phyloP scores from a whole-genome alignment of 2,329 filamentous ascomycete genomes.

The Aspergillus niger region DNA sequence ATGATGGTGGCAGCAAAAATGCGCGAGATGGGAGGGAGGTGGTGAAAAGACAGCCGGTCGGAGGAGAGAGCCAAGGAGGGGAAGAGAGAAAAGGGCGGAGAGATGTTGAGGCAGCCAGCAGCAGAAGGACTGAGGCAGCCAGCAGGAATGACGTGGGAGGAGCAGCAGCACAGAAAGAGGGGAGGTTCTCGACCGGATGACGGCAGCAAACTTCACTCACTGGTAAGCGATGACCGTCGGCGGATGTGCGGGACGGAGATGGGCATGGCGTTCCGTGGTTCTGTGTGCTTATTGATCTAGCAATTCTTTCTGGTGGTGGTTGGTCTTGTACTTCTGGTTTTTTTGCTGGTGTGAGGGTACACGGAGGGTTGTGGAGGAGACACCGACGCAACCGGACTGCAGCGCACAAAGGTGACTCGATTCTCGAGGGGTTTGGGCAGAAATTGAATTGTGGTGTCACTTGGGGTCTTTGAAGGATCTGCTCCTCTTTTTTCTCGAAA shows the following conservation, averaged over 20 bases:
- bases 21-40: background rate
- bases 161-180: background rate
- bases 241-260: constrained; percentile 37
- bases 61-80: constrained; percentile 10
- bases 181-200: background rate
- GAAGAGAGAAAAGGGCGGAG: constrained; percentile 7
- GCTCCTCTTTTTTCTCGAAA: constrained; percentile 1
- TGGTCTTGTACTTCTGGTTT: too few relatives aligned
- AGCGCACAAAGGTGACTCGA: too few relatives aligned
- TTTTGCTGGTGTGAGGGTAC: too few relatives aligned
- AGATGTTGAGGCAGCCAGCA: background rate
- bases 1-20: constrained; percentile 18
- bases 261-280: constrained; percentile 31
- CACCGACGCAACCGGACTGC: background rate
- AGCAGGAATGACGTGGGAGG: constrained; percentile 23
- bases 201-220: constrained; percentile 25
- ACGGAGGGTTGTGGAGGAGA: background rate
- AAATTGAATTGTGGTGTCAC: background rate
- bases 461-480: background rate
- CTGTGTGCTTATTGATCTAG: background rate
- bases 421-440: background rate
- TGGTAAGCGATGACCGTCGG: constrained; percentile 36
- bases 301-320: too few relatives aligned
- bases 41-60: constrained; percentile 6
- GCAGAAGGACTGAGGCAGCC: background rate